These are phyloP conservation scores for Nannizzia gypsea DNA, from an alignment of 2,329 filamentous ascomycete genomes.

Conservation along the genomic window DNA sequence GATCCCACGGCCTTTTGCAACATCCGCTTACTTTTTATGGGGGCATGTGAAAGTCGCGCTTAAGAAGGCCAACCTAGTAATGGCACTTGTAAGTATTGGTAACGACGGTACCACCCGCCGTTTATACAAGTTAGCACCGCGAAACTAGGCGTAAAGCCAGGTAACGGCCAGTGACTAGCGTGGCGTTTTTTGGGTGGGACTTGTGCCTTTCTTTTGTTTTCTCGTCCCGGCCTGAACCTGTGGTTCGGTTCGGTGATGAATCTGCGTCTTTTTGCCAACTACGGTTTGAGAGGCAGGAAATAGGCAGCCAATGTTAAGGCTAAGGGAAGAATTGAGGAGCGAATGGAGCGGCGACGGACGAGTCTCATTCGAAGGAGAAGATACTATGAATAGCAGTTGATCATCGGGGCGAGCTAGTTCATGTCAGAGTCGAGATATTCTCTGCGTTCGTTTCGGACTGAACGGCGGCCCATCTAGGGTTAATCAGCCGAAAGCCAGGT, in stretches of 20 bases:
- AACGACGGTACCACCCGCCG: background rate
- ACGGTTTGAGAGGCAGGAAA: background rate
- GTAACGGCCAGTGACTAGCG: background rate
- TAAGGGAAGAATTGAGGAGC: background rate
- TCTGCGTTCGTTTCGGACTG: background rate
- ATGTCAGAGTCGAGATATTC: background rate
- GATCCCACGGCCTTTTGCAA: background rate
- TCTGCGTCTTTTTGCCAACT: background rate
- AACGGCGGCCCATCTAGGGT: background rate
- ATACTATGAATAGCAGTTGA: constrained; percentile 1
- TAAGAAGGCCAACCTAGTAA: background rate
- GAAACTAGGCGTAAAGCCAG: background rate
- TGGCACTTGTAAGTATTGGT: background rate
- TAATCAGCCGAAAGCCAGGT: background rate
- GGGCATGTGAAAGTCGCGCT: constrained; percentile 4
- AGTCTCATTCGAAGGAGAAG: background rate
- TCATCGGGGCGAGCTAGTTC: background rate
- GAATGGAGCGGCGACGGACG: background rate
- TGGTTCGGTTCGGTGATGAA: constrained; percentile 1
- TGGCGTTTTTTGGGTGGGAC: background rate
- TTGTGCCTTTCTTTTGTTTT: background rate
- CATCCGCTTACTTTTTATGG: background rate
- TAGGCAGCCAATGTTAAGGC: background rate
- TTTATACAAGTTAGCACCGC: background rate
- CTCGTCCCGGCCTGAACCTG: background rate